Evolutionary conservation across 257 asterid genomes (phyloP), one percentile per base, ranked within the genome.

Genomic region (Sherardia arvensis): DNA sequence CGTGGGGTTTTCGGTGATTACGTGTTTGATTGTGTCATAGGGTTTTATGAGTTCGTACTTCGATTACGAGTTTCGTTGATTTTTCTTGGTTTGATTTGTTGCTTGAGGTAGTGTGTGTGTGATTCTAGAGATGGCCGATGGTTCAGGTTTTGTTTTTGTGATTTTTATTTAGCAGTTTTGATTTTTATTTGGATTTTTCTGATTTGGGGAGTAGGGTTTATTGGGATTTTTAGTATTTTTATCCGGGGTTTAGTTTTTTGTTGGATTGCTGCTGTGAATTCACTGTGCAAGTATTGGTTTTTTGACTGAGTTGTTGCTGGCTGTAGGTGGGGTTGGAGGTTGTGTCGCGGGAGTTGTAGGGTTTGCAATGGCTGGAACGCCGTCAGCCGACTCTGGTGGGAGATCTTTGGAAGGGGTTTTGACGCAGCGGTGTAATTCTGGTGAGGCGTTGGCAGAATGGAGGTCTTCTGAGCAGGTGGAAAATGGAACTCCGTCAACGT

Each of bases 401-500:
- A 76, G 88, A 65, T 84, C 90, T n/a, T 71, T 69, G 68, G 95
- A 82, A 61, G 88, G 76, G 40, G 78, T 67, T 59, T 79, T 83
- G 80, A 68, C 83, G 77, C 84, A 74, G 74, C 74, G 65, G 48
- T 81, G 81, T 69, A 91, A 80, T 71, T 65, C 94, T 3, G 78
- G 87, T 57, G 95, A 86, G 79, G 90, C 82, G 30, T 71, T 84
- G 77, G 88, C 86, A 0, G 96, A 88, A 75, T 86, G 87, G 90
- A 79, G 96, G 77, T 88, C 90, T 29, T 84, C 75, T 0, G 95
- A 88, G 74, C 92, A 88, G 82, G 83, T 86, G 72, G 95, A 88
- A 69, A 86, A 76, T 73, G 95, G 90, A 58, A 76, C 65, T 20
- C 84, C 96, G 0, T 88, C 96, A n/a, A 88, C 92, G 34, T 85